A percentile compares a stretch with the other conserved stretches of the same genome.
Evolutionary conservation across 768 basidiomycete genomes (phyloP).

Genomic region (Xerocomellus intermedius): DNA sequence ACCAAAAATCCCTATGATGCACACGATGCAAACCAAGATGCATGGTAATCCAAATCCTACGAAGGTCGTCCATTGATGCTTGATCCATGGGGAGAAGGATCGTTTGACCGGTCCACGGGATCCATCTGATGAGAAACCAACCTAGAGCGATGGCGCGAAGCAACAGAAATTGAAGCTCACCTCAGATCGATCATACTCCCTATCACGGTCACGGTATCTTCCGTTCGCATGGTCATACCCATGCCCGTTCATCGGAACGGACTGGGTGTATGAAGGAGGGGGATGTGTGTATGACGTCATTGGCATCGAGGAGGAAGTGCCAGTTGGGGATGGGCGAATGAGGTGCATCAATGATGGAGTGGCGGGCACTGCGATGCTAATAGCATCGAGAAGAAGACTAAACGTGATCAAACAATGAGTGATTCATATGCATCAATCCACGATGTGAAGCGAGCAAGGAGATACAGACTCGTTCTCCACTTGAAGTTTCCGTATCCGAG

Average conservation of each 20-base stretch:
- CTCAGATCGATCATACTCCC: conserved; percentile 26
- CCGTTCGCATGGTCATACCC: conserved; percentile 25
- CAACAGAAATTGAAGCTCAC: not conserved
- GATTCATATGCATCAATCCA: not conserved
- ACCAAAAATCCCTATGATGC: not conserved
- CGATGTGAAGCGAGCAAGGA: not conserved
- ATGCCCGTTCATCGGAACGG: conserved; percentile 26
- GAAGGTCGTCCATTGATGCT: conserved; percentile 25
- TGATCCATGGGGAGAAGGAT: conserved; percentile 21
- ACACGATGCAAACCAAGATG: not conserved
- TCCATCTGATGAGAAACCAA: conserved; percentile 5
- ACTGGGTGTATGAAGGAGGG: conserved; percentile 6
- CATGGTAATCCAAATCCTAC: conserved; percentile 3
- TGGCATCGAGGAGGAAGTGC: conserved; percentile 17
- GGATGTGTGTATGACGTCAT: conserved; percentile 18
- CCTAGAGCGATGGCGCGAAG: not conserved
- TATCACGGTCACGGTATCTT: conserved; percentile 24
- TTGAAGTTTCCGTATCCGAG: conserved; percentile 29
- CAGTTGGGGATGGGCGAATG: conserved; percentile 27
- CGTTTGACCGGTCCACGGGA: conserved; percentile 18
- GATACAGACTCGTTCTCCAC: conserved; percentile 33
- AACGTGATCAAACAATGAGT: not conserved
- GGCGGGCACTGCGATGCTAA: conserved; percentile 32
- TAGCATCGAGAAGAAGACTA: conserved; percentile 34
- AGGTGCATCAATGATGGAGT: conserved; percentile 34